These are phyloP conservation scores for Cephalotrichum gorgonifer DNA, from an alignment of 2,329 filamentous ascomycete genomes.

Conservation along the genomic window DNA sequence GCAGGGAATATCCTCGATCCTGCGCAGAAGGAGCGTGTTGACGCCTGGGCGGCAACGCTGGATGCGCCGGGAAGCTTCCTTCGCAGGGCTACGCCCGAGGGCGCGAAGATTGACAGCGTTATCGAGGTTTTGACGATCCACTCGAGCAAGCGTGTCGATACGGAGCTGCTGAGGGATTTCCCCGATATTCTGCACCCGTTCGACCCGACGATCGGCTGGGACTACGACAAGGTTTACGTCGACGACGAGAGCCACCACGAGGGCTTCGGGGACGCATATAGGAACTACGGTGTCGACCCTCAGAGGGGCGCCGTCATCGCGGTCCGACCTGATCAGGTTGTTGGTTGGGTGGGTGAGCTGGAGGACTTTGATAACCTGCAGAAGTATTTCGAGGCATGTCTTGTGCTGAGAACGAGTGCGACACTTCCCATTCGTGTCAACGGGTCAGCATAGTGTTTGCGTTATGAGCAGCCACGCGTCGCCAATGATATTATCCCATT, in stretches of 20 bases:
- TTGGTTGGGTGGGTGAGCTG: slow-evolving; percentile 31
- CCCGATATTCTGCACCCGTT: slow-evolving; percentile 37
- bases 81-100: slow-evolving; percentile 19
- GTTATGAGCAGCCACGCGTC: no score
- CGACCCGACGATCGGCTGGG: slow-evolving; percentile 36
- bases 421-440: no score
- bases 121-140: slow-evolving; percentile 55
- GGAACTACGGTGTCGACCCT: slow-evolving; percentile 46
- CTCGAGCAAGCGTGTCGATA: slow-evolving; percentile 33
- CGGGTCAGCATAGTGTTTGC: no score
- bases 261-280: slow-evolving; percentile 38
- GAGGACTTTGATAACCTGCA: slow-evolving; percentile 23
- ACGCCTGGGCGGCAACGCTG: slow-evolving; percentile 10
- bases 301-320: slow-evolving; percentile 49
- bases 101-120: slow-evolving; percentile 17
- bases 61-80: slow-evolving; percentile 5
- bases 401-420: neutral
- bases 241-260: slow-evolving; percentile 45
- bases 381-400: slow-evolving; percentile 19
- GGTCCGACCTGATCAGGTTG: slow-evolving; percentile 58
- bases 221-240: slow-evolving; percentile 46
- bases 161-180: slow-evolving; percentile 42
- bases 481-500: no score
- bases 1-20: slow-evolving; percentile 41
- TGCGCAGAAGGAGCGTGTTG: slow-evolving; percentile 31